Base-by-base conservation (phyloP, 2,329 filamentous ascomycete genomes). In the Colletotrichum ledebouriae region DNA sequence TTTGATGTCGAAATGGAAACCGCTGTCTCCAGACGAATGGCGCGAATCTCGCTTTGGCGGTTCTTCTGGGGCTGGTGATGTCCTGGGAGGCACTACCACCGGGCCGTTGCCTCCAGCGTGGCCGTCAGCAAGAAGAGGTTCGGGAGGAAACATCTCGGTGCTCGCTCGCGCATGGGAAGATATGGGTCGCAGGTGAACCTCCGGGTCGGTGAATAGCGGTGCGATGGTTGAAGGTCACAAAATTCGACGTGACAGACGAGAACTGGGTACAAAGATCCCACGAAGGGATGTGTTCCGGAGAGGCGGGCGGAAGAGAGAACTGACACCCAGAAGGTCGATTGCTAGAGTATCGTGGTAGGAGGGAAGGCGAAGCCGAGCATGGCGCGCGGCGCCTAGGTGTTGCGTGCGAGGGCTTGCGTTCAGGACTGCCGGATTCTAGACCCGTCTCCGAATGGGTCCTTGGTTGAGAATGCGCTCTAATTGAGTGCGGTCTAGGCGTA, bases 111-210 rank as follows among this genome's bases (percentile, higher is more conserved):
- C 63, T 41, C 46, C 63, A 15, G 22, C 44, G 41, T 62, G 63
- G 57, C 42, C 58, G 58, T 29, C 46, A 44, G 50, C 42, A 25
- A 53, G 2, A 6, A 67, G 6, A 63, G 57, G 65, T 37, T 70
- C 60, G 44, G 61, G 33, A 39, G 66, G 60, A 44, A 57, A 56
- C 66, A 70, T 70, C n/a, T 59, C 52, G 66, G 15, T 42, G 17
- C 46, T 66, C 41, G 66, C 66, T 53, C 42, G 61, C 55, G 56
- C 69, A 70, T 70, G 69, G 46, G 66, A 63, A 47, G 53, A 25
- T 59, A 52, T 53, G 50, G 50, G 55, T 69, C 65, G 65, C 56
- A 34, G 11, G 41, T 37, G 42, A 37, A 69, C 37, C 63, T 57
- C 20, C 22, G 34, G 22, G 20, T 13, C 7, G 37, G 34, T n/a